Evolutionary conservation across 2,329 filamentous ascomycete genomes (phyloP).

Genomic region (Fusarium piperis): DNA sequence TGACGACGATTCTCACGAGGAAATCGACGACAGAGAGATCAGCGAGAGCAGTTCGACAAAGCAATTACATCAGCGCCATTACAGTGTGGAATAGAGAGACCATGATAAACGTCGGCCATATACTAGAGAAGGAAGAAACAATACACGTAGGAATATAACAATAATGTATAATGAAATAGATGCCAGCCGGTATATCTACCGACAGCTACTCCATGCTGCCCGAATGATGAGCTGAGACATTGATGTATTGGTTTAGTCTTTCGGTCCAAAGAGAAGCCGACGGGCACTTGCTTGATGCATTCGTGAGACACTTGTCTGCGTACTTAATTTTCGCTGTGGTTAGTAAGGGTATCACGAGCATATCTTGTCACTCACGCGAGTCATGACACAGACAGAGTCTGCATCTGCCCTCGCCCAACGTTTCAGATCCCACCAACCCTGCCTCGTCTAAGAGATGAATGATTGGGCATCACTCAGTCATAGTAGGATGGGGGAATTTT

Average conservation of each 20-base stretch:
- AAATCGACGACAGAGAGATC: constrained; percentile 36
- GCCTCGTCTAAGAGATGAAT: neutral
- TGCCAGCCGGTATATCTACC: neutral
- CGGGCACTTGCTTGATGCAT: neutral
- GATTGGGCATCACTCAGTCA: neutral
- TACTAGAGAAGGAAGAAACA: neutral
- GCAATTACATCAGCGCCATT: constrained; percentile 22
- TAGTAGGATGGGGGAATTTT: neutral
- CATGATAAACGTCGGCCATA: neutral
- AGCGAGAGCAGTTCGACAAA: constrained; percentile 42
- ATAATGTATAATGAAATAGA: constrained; percentile 5
- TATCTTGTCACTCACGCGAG: neutral
- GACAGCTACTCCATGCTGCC: neutral
- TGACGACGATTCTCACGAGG: constrained; percentile 24
- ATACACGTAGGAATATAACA: neutral
- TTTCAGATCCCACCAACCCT: neutral
- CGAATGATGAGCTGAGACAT: neutral
- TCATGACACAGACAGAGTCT: neutral
- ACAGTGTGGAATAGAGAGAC: constrained; percentile 10
- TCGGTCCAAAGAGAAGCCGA: neutral
- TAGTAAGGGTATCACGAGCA: neutral
- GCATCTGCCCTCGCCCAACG: neutral
- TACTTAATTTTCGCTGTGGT: neutral
- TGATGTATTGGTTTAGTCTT: neutral
- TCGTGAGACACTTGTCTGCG: neutral